Conservation (phyloP, 2,329 filamentous ascomycete genomes). For the Periconia digitata region DNA sequence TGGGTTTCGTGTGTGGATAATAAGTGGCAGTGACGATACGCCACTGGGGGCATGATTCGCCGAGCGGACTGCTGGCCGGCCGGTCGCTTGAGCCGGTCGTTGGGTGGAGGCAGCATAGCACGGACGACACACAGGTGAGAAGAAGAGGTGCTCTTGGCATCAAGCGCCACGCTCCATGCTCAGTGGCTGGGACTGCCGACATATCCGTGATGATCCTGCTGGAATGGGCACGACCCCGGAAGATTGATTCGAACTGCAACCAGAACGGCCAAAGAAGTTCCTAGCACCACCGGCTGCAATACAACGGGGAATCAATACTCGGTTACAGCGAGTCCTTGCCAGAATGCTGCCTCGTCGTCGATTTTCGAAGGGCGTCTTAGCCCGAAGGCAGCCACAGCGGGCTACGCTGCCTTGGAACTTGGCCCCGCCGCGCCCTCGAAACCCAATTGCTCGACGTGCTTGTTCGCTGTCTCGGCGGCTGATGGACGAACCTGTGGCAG, state of each 20-base stretch:
- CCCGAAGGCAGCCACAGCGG: no score
- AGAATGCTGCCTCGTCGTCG: background rate
- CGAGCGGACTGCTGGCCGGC: no score
- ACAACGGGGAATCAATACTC: background rate
- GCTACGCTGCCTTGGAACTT: background rate
- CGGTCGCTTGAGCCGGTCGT: background rate
- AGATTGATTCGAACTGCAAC: background rate
- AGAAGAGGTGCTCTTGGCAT: no score
- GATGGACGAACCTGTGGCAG: conserved; percentile 25
- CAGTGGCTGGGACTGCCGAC: background rate
- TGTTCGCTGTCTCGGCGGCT: conserved; percentile 4
- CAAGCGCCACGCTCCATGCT: no score
- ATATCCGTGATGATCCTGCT: background rate
- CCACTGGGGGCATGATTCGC: no score
- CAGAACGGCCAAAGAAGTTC: background rate
- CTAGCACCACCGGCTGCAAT: background rate
- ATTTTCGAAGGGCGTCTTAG: background rate
- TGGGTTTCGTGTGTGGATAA: background rate
- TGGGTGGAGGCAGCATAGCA: no score
- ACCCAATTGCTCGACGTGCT: no score
- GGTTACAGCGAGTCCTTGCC: background rate
- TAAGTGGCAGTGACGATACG: background rate
- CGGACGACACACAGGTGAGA: background rate
- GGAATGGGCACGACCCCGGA: background rate
- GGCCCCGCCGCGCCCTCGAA: background rate